Conservation (phyloP, 345 rosid species). For the Eucalyptus sideroxylon region DNA sequence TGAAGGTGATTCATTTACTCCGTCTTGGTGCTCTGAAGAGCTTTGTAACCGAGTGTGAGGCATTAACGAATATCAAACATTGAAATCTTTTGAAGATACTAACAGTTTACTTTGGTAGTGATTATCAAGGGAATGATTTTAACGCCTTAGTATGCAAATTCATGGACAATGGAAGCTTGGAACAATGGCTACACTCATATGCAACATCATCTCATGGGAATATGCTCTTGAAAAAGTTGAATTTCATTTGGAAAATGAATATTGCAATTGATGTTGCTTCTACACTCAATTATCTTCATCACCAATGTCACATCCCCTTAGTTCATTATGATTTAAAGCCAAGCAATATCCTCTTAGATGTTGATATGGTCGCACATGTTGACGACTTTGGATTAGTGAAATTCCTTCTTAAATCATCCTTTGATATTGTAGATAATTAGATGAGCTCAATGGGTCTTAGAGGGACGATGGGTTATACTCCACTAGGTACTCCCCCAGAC, state of each 20-base stretch:
- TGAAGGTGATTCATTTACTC: not conserved
- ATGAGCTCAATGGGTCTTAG: not conserved
- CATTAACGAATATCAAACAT: not conserved
- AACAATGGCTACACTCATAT: not conserved
- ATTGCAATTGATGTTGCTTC: not conserved
- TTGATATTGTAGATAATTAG: too few relatives aligned
- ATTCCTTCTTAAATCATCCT: not conserved
- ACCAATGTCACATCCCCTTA: not conserved
- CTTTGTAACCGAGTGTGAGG: not conserved
- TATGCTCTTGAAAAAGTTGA: not conserved
- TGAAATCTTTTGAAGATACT: not conserved
- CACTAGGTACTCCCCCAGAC: rapidly evolving
- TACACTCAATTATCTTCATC: not conserved
- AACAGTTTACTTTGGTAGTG: not conserved
- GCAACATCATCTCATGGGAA: not conserved
- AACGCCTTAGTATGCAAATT: not conserved
- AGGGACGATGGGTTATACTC: not conserved
- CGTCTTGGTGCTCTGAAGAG: not conserved
- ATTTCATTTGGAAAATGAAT: not conserved
- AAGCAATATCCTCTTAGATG: not conserved
- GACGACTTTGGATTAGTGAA: not conserved
- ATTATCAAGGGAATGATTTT: not conserved
- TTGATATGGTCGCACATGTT: not conserved
- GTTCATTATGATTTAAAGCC: not conserved
- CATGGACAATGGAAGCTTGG: not conserved